Percentiles rank a stretch among this genome's conserved stretches.
phyloP scores from a whole-genome alignment of 345 rosid species.

The Populus euphratica region DNA sequence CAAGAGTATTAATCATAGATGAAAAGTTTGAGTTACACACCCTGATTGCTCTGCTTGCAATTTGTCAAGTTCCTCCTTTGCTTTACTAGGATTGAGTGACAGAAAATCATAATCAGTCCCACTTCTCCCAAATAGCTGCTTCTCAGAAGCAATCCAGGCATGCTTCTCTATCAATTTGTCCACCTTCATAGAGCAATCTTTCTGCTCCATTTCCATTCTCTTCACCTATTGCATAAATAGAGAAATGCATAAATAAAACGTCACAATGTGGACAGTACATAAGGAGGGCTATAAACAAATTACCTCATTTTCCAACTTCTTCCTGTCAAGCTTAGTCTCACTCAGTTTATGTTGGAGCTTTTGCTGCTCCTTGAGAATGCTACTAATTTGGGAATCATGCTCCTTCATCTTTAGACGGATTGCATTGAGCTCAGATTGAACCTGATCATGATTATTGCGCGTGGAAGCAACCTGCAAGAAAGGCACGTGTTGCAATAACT shows the following conservation, averaged over 20 bases:
- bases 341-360: slow-evolving; percentile 62
- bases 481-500: slow-evolving; percentile 20
- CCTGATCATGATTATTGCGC: slow-evolving; percentile 52
- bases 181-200: slow-evolving; percentile 74
- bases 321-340: slow-evolving; percentile 78
- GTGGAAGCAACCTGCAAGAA: slow-evolving; percentile 57
- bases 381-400: slow-evolving; percentile 80
- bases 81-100: slow-evolving; percentile 65
- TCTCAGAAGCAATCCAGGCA: slow-evolving; percentile 92
- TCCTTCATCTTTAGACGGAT: slow-evolving; percentile 81
- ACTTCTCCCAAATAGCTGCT: slow-evolving; percentile 84
- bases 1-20: background rate
- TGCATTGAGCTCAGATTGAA: slow-evolving; percentile 60
- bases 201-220: slow-evolving; percentile 86
- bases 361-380: slow-evolving; percentile 64
- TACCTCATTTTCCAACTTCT: slow-evolving; percentile 98
- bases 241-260: background rate
- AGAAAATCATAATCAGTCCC: slow-evolving; percentile 95
- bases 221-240: slow-evolving; percentile 41
- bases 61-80: slow-evolving; percentile 76
- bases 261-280: slow-evolving; percentile 1
- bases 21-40: slow-evolving; percentile 34
- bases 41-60: slow-evolving; percentile 87
- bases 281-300: background rate
- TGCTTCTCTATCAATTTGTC: slow-evolving; percentile 90